Conservation (phyloP, 1,284 basidiomycete species). For the Stygiomarasmius scandens region DNA sequence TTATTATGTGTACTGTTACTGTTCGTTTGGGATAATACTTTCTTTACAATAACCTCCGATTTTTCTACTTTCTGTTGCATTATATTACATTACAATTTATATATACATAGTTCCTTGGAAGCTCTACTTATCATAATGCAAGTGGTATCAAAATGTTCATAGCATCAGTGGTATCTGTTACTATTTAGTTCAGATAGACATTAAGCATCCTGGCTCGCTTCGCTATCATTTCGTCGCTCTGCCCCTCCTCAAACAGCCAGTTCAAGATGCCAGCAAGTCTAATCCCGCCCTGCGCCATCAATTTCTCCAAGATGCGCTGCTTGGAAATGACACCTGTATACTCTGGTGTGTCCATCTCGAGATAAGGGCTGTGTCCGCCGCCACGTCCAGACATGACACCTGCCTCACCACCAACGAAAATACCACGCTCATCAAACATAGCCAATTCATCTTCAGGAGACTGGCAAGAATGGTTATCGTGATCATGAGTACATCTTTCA, state of each 20-base stretch:
- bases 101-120: too few relatives aligned
- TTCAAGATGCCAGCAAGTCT: constrained; percentile 84
- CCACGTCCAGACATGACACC: constrained; percentile 11
- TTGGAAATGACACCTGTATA: constrained; percentile 74
- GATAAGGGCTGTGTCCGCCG: constrained; percentile 36
- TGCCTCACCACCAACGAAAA: constrained; percentile 11
- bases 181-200: not conserved
- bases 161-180: too few relatives aligned
- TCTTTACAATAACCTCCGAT: too few relatives aligned
- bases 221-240: constrained; percentile 19
- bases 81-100: too few relatives aligned
- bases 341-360: constrained; percentile 85
- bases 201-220: not conserved
- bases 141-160: too few relatives aligned
- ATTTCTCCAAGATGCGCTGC: constrained; percentile 75
- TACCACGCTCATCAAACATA: constrained; percentile 11
- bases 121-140: too few relatives aligned
- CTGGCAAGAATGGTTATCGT: constrained; percentile 18
- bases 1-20: too few relatives aligned
- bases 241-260: constrained; percentile 57
- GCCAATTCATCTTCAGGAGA: constrained; percentile 24
- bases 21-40: too few relatives aligned
- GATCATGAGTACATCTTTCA: constrained; percentile 3
- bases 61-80: too few relatives aligned
- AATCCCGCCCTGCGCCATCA: constrained; percentile 82